Conservation (phyloP, 805 yeast species). For the Hemisphaericaspora nanyangensis region DNA sequence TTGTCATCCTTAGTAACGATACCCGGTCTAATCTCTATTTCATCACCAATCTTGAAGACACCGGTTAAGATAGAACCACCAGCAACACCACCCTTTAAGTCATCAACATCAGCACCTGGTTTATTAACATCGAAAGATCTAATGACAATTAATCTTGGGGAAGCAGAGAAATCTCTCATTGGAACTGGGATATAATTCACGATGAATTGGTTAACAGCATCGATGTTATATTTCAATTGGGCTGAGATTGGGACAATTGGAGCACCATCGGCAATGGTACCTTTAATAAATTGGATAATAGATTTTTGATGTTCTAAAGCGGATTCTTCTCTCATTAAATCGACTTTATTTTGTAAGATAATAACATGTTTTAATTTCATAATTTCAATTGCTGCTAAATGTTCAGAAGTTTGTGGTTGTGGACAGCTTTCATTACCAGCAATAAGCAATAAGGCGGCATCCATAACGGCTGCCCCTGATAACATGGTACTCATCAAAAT, state of each 20-base stretch:
- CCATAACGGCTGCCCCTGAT: constrained; percentile 99
- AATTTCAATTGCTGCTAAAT: constrained; percentile 98
- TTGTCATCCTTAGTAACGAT: constrained; percentile 92
- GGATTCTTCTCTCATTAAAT: constrained; percentile 94
- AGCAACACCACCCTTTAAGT: constrained; percentile 99
- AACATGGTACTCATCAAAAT: constrained; percentile 99
- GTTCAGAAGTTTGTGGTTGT: constrained; percentile 99
- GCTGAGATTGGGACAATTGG: constrained; percentile 99
- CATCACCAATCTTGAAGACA: constrained; percentile 95
- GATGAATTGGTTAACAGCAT: constrained; percentile 95
- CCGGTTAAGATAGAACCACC: constrained; percentile 98
- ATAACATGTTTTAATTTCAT: constrained; percentile 97
- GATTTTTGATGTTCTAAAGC: constrained; percentile 95
- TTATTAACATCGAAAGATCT: constrained; percentile 98
- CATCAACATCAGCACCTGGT: constrained; percentile 97
- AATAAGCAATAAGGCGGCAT: constrained; percentile 91
- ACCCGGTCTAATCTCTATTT: constrained; percentile 98
- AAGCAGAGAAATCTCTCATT: constrained; percentile 86
- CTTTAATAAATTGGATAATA: constrained; percentile 86
- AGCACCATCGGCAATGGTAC: constrained; percentile 98
- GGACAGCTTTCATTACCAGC: constrained; percentile 99
- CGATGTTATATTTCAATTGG: constrained; percentile 96
- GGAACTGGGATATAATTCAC: constrained; percentile 96
- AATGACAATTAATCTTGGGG: constrained; percentile 93
- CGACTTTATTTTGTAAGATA: constrained; percentile 96